Base-by-base conservation (phyloP, 179 eudicot species). In the Monotropa hypopitys region DNA sequence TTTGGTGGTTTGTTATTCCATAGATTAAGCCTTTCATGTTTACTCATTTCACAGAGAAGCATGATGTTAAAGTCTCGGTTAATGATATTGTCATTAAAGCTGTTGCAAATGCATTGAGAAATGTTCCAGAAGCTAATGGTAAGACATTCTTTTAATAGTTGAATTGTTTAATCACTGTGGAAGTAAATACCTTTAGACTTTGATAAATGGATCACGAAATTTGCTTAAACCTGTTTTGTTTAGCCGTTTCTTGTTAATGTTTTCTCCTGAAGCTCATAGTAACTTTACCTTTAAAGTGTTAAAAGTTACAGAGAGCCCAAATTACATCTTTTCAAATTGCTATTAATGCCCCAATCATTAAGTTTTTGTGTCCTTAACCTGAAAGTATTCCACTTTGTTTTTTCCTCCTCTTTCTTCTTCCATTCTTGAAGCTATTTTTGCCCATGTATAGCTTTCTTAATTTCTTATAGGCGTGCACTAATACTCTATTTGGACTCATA, bases 41-140 rank as follows among this genome's bases (percentile, higher is more conserved):
- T 77, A 30, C 57, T 79, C 45, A 13, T 38, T 79, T 51, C 82
- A 38, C 94, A 95, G 99, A 86, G 67, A 89, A 89, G 80, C 90
- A 89, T 79, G 87, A 87, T 81, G 86, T 93, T 73, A 95, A 95
- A 92, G 98, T 95, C 76, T 93, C 99, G 13, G 99, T 95, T 79
- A 95, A 95, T 85, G 99, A 95, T 80, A 90, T 95, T 78, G 91
- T 95, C 83, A 93, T 93, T 83, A 95, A 95, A 86, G 98, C 97
- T 81, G 99, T 95, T 84, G 99, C 99, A 79, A 77, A 84, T 51
- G 98, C 98, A 43, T 83, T 95, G 77, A 91, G 90, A 77, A 93
- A 89, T 81, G 97, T 95, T 57, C 96, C 97, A 56, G 89, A 88
- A 74, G 98, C 99, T 75, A 95, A 95, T 86, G 97, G 99, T 95